These are phyloP conservation scores for Tolypocladium tundrense DNA, from an alignment of 2,329 filamentous ascomycete genomes.

Conservation along the genomic window DNA sequence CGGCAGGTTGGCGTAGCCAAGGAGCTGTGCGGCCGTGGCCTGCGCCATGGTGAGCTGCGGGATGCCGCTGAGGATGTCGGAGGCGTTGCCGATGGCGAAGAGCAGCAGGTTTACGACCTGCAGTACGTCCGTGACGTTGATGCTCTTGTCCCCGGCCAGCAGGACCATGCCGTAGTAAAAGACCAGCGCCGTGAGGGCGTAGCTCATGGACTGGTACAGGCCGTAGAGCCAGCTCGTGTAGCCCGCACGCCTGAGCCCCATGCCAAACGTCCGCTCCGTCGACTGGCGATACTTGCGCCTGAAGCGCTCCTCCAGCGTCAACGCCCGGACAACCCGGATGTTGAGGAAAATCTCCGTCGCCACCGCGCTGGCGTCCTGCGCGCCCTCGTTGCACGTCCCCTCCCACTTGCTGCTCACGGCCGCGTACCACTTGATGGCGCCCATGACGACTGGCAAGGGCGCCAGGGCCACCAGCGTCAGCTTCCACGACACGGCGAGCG, in stretches of 20 bases:
- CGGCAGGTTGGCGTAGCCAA: conserved; percentile 58
- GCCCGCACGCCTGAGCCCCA: conserved; percentile 56
- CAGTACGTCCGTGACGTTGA: conserved; percentile 50
- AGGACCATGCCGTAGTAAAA: conserved; percentile 74
- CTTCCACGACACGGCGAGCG: conserved; percentile 65
- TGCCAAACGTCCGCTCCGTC: conserved; percentile 38
- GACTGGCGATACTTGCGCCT: conserved; percentile 47
- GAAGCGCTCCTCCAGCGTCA: conserved; percentile 68
- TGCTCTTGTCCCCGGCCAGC: conserved; percentile 35
- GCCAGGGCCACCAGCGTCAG: conserved; percentile 67
- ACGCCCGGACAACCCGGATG: conserved; percentile 65
- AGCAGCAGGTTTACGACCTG: conserved; percentile 73
- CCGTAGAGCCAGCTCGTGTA: conserved; percentile 67
- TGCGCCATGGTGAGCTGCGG: conserved; percentile 71
- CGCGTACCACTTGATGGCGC: conserved; percentile 55
- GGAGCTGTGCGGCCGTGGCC: conserved; percentile 60
- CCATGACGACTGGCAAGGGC: conserved; percentile 56
- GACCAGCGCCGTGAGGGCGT: conserved; percentile 65
- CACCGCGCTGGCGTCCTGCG: conserved; percentile 42
- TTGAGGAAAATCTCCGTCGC: conserved; percentile 69
- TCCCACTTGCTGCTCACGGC: conserved; percentile 64
- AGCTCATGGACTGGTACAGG: conserved; percentile 61
- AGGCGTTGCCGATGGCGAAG: conserved; percentile 69
- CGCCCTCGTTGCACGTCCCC: conserved; percentile 50
- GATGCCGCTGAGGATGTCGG: conserved; percentile 59